Percentiles rank a stretch among this genome's conserved stretches.
These are phyloP conservation scores for Botrytis tulipae DNA, from an alignment of 2,329 filamentous ascomycete genomes.

Conservation along the genomic window DNA sequence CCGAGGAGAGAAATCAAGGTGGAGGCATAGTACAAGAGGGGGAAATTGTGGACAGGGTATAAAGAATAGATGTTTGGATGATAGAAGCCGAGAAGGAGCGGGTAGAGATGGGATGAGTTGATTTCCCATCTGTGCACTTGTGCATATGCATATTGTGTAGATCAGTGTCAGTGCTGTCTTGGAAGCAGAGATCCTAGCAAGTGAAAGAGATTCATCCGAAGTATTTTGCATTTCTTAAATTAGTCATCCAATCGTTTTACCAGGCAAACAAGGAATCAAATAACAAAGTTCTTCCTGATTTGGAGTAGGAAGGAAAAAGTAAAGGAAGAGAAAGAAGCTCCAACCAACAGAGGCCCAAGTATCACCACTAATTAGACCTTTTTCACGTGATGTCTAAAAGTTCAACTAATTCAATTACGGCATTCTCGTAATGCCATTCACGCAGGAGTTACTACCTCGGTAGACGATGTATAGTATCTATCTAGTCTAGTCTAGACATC, in stretches of 20 bases:
- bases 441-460: not conserved
- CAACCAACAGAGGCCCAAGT: not conserved
- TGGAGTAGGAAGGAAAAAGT: not conserved
- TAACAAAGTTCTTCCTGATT: not conserved
- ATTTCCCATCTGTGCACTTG: conserved; percentile 3
- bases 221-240: not conserved
- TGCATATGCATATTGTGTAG: conserved; percentile 9
- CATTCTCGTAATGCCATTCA: not conserved
- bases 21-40: not conserved
- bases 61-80: not conserved
- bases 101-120: conserved; percentile 4
- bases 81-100: not conserved
- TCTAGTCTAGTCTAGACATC: not conserved
- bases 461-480: not conserved
- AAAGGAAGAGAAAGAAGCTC: not conserved
- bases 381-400: not conserved
- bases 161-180: not conserved
- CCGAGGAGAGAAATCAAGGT: not conserved
- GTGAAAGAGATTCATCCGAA: not conserved
- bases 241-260: not conserved
- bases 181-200: not conserved
- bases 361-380: not conserved
- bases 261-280: not conserved
- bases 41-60: not conserved
- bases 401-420: not conserved